Evolutionary conservation across 306 rosid genomes (phyloP).

Genomic region (Gynostemma pentaphyllum): DNA sequence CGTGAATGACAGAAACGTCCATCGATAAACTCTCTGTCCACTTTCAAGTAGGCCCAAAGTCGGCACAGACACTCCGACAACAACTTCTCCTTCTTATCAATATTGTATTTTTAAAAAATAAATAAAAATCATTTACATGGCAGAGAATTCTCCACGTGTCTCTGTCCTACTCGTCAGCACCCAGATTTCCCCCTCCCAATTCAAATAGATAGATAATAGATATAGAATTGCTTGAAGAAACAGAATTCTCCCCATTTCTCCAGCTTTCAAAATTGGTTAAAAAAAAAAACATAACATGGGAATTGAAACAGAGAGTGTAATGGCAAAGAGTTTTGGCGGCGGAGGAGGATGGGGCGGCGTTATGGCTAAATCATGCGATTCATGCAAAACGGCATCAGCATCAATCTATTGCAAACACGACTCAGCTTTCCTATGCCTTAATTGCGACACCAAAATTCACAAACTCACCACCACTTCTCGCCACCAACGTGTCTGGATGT

Average conservation of each 20-base stretch:
- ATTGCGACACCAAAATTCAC: constrained; percentile 70
- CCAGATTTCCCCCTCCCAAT: constrained; percentile 7
- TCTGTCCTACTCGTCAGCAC: not conserved
- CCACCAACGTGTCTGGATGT: constrained; percentile 90
- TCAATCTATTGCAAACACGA: constrained; percentile 59
- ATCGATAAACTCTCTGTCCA: not conserved
- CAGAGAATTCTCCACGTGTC: not conserved
- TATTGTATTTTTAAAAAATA: not conserved
- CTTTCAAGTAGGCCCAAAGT: not conserved
- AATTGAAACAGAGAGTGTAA: constrained; percentile 24
- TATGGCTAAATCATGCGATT: constrained; percentile 60
- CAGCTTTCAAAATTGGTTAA: no score
- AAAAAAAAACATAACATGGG: constrained; percentile 35
- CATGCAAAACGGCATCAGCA: constrained; percentile 50
- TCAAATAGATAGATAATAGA: not conserved
- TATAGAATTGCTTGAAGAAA: constrained; percentile 6
- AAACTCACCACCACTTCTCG: constrained; percentile 44
- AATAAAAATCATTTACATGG: not conserved
- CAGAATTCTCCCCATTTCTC: no score
- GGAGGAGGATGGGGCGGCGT: constrained; percentile 37
- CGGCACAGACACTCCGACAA: constrained; percentile 7
- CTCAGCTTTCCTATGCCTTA: constrained; percentile 67
- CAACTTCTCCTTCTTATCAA: not conserved
- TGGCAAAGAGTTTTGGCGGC: constrained; percentile 23
- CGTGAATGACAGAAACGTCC: not conserved